Base-by-base conservation (phyloP, 257 asterid genomes). In the Verbena officinalis region DNA sequence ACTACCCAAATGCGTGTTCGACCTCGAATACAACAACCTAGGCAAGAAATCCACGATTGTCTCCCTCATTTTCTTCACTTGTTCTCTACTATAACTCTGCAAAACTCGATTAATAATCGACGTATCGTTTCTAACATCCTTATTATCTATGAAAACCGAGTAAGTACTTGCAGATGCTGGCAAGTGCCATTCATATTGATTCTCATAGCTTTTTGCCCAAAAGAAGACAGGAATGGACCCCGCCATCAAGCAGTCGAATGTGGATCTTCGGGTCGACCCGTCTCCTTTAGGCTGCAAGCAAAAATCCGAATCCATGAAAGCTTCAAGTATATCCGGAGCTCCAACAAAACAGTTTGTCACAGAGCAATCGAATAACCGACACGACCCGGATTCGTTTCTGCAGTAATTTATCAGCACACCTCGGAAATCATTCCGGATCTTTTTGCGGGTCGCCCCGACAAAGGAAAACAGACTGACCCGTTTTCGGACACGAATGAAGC, bases 261-360 rank as follows among this genome's bases (percentile, higher is more conserved):
- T 62, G 13, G 94, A 83, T 33, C 90, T 70, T 27, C 94, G 70
- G 9, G 94, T 86, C 1, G 22, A 77, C 21, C 90, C 87, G 43
- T 86, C 94, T 6, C 94, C 94, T 58, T 73, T 81, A 0, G 88
- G 94, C 60, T 86, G 94, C 3, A 86, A 51, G 22, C 94, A 86
- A 34, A 86, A 86, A 43, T 77, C 83, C 4, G 94, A 83, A 14
- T 71, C 84, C 6, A 80, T 43, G 19, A 85, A 80, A 0, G 87
- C 80, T 39, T 85, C 84, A 0, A 83, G 73, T n/a, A 80, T 76
- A 0, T 73, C 78, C 40, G 89, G 82, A 1, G 87, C 87, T 1
- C 87, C 89, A 4, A 78, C 85, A 5, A 73, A 76, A 38, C 94
- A 86, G 0, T 20, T 73, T 2, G 79, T 58, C 0, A 53, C 70